Evolutionary conservation across 2,329 filamentous ascomycete species (phyloP).

Genomic region (Sclerotinia subarctica): DNA sequence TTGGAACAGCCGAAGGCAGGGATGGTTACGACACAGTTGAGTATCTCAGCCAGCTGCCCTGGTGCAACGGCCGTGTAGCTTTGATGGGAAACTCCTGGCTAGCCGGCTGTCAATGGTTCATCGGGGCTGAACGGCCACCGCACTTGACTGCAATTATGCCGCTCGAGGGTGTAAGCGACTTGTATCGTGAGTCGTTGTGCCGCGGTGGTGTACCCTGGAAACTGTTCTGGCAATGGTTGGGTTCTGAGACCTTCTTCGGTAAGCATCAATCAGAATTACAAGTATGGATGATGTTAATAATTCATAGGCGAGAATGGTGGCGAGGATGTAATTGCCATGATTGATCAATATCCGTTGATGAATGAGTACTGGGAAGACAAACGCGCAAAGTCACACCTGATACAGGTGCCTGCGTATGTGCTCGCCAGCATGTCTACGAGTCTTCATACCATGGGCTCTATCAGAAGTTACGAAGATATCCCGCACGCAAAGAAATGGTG

Average conservation of each 20-base stretch:
- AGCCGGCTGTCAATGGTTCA: conserved; percentile 34
- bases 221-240: conserved; percentile 10
- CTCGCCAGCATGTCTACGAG: no score
- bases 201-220: conserved; percentile 22
- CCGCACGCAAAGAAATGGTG: conserved; percentile 19
- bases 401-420: conserved; percentile 26
- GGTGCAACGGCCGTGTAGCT: conserved; percentile 33
- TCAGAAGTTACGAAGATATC: conserved; percentile 20
- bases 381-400: conserved; percentile 15
- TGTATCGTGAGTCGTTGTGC: conserved; percentile 24
- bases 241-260: conserved; percentile 18
- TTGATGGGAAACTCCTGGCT: conserved; percentile 34
- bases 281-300: no score
- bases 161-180: conserved; percentile 25
- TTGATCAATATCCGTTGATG: conserved; percentile 11
- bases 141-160: conserved; percentile 26
- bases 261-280: conserved; percentile 11
- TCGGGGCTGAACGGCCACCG: conserved; percentile 26
- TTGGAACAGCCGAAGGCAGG: no score
- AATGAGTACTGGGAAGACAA: conserved; percentile 27
- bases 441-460: no score
- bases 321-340: conserved; percentile 13
- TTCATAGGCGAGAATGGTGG: no score
- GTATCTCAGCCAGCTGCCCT: conserved; percentile 27
- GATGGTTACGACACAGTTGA: conserved; percentile 36